phyloP scores from a whole-genome alignment of 2,329 filamentous ascomycete species.

The Chaetomium olivaceum region DNA sequence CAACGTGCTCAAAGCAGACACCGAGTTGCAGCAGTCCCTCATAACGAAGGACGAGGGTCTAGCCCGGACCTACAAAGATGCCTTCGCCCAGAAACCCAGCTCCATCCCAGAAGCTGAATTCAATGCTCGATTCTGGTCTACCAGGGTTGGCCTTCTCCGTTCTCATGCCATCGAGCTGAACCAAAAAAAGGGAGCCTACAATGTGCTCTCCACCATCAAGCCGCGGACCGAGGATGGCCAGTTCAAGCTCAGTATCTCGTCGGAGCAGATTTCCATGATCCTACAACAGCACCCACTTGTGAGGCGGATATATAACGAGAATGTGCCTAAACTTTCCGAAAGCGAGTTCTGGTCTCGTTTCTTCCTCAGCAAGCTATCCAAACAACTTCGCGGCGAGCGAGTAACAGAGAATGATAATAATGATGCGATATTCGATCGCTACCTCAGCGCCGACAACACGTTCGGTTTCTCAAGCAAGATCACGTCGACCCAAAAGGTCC shows the following conservation, averaged over 20 bases:
- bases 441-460: constrained; percentile 72
- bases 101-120: constrained; percentile 79
- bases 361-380: constrained; percentile 86
- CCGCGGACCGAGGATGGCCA: constrained; percentile 73
- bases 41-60: constrained; percentile 77
- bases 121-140: constrained; percentile 92
- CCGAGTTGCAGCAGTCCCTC: constrained; percentile 82
- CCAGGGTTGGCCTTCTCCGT: constrained; percentile 79
- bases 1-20: constrained; percentile 71
- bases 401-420: constrained; percentile 74
- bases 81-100: constrained; percentile 78
- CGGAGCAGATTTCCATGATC: constrained; percentile 90
- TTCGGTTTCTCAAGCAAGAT: constrained; percentile 54
- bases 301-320: constrained; percentile 87
- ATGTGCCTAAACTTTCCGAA: constrained; percentile 78
- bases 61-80: constrained; percentile 83
- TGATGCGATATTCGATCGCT: constrained; percentile 82
- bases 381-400: constrained; percentile 87
- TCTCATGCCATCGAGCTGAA: constrained; percentile 86
- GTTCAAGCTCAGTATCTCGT: constrained; percentile 78
- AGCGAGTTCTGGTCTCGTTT: constrained; percentile 90
- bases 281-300: constrained; percentile 92
- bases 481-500: constrained; percentile 64
- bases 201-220: constrained; percentile 88
- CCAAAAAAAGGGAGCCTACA: constrained; percentile 88